Base-by-base conservation (phyloP, 257 asterid genomes). In the Anisodus tanguticus region DNA sequence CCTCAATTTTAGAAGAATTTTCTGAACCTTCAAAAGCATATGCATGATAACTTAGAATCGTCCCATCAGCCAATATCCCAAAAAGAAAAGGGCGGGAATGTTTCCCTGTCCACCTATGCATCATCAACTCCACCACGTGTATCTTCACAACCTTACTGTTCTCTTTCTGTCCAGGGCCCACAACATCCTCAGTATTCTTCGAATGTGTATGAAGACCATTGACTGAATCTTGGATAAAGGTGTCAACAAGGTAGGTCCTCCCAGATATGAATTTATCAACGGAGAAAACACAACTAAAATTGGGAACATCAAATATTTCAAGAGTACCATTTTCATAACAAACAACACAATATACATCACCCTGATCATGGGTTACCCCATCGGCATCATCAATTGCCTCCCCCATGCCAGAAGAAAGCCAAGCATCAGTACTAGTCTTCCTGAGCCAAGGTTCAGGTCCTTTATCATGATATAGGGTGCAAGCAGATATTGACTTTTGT, bases 381-480 rank as follows among this genome's bases (percentile, higher is more conserved):
- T 96, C 99, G 9, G 98, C 91, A 83, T 97, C 98, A 80, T 93
- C 98, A 84, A 96, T 90, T 84, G 97, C 91, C 89, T 93, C 99
- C 76, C 97, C 97, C 80, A 89, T 81, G 69, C 99, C 99, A 83
- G 97, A 90, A 86, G 98, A 92, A 84, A 96, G 99, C 99, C 99
- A 96, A 85, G 99, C 99, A 90, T 96, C 99, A 83, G 95, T 94
- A 85, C 98, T 93, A n/a, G 99, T 92, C 88, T 87, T 93, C 84
- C 98, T 92, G 84, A 96, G 95, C 99, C 98, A 96, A 54, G 97
- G 97, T 88, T 91, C 97, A 16, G 95, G 98, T 26, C 99, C 99
- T 88, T 88, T 90, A 88, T 96, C 98, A 67, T 93, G 95, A 90
- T 94, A 96, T 84, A 96, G 98, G 55, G 98, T 93, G 85, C 98